Evolutionary conservation across 148 eudicot species (phyloP).

Genomic region (Vaccinium macrocarpon): DNA sequence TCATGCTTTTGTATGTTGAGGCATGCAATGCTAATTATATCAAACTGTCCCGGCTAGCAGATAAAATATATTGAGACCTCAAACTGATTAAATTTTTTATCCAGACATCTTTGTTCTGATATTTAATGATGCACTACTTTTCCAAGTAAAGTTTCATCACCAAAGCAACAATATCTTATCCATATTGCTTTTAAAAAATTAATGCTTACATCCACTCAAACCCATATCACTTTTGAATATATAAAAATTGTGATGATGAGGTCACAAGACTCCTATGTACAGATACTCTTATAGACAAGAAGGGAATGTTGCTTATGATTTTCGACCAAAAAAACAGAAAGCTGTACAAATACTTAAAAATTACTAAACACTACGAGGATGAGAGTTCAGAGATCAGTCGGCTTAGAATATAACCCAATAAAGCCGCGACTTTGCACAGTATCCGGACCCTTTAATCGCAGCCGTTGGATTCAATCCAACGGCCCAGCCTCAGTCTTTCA

Average conservation of each 20-base stretch:
- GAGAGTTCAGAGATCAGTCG: too few species aligned
- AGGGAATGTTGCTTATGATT: background rate
- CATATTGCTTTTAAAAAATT: background rate
- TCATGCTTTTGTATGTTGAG: background rate
- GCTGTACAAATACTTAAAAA: background rate
- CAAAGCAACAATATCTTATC: background rate
- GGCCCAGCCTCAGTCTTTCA: too few species aligned
- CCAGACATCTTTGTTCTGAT: slow-evolving; percentile 2
- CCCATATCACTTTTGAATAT: background rate
- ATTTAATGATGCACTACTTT: background rate
- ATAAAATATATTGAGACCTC: background rate
- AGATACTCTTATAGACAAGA: background rate
- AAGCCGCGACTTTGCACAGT: too few species aligned
- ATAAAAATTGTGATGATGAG: background rate
- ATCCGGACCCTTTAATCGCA: too few species aligned
- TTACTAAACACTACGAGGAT: background rate
- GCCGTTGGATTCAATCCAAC: too few species aligned
- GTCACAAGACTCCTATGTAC: background rate
- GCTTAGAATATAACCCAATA: too few species aligned
- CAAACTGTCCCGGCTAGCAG: background rate
- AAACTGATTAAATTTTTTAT: background rate
- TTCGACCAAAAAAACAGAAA: background rate
- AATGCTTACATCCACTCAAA: background rate
- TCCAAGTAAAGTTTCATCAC: background rate
- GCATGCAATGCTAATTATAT: background rate